Evolutionary conservation across 768 basidiomycete genomes (phyloP).

Genomic region (Boletus subparvulus): DNA sequence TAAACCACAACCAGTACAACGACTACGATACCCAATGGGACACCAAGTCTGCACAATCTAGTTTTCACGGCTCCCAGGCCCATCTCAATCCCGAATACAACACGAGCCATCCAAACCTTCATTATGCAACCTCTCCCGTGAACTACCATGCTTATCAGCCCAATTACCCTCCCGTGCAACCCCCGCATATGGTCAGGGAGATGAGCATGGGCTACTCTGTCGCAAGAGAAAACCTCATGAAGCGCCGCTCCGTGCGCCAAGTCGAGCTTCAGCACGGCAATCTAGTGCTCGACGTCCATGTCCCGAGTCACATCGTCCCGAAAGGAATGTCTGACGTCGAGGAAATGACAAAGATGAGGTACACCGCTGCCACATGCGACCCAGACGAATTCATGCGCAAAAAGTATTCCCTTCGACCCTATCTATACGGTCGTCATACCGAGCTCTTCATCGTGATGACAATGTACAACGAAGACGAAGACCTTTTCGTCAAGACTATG

Average conservation of each 20-base stretch:
- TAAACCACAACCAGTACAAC: slow-evolving; percentile 41
- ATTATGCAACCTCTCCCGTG: slow-evolving; percentile 43
- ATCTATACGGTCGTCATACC: slow-evolving; percentile 75
- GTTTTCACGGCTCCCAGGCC: slow-evolving; percentile 63
- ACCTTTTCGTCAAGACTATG: slow-evolving; percentile 78
- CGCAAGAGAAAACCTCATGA: slow-evolving; percentile 80
- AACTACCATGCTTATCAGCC: slow-evolving; percentile 42
- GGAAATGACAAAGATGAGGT: slow-evolving; percentile 82
- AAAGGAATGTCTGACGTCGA: slow-evolving; percentile 58
- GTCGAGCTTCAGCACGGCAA: slow-evolving; percentile 82
- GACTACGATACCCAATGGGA: slow-evolving; percentile 50
- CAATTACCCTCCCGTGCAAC: slow-evolving; percentile 62
- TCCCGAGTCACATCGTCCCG: slow-evolving; percentile 79
- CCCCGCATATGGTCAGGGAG: slow-evolving; percentile 48
- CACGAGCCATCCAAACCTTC: slow-evolving; percentile 47
- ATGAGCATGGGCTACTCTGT: slow-evolving; percentile 59
- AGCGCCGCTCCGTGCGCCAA: slow-evolving; percentile 73
- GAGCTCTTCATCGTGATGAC: slow-evolving; percentile 97
- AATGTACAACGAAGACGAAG: slow-evolving; percentile 93
- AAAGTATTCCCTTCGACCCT: slow-evolving; percentile 77
- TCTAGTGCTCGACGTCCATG: slow-evolving; percentile 78
- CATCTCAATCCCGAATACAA: slow-evolving; percentile 67
- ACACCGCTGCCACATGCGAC: slow-evolving; percentile 87
- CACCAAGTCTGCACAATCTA: slow-evolving; percentile 53
- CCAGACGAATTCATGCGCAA: slow-evolving; percentile 83